Percentiles rank a stretch among this genome's conserved stretches.
phyloP scores from a whole-genome alignment of 768 basidiomycete genomes.

The Pleurotus sapidus region DNA sequence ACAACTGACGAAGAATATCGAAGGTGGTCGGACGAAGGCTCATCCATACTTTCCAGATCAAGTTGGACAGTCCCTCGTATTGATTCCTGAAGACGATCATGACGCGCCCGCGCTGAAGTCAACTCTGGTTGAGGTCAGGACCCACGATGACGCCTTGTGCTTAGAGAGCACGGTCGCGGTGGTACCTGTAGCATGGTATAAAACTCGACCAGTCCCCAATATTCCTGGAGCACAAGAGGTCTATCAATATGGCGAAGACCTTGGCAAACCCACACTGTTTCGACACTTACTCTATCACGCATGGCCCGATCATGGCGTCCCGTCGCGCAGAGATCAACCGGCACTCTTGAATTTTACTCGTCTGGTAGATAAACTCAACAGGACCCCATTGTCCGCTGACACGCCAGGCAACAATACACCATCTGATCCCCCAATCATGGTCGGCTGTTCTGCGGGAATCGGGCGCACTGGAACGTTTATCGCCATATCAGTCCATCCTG shows the following conservation, averaged over 20 bases:
- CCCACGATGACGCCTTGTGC: conserved; percentile 57
- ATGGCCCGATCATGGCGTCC: conserved; percentile 90
- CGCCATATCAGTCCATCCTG: conserved; percentile 73
- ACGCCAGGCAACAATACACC: conserved; percentile 30
- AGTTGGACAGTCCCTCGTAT: conserved; percentile 49
- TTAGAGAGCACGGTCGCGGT: conserved; percentile 60
- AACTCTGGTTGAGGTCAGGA: conserved; percentile 45
- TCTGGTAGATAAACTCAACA: conserved; percentile 65
- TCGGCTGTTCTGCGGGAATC: conserved; percentile 85
- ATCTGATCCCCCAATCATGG: conserved; percentile 71
- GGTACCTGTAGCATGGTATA: conserved; percentile 26
- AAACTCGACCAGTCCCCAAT: background rate
- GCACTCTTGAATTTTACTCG: conserved; percentile 59
- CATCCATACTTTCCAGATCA: conserved; percentile 70
- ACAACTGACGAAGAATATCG: conserved; percentile 75
- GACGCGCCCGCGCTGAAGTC: conserved; percentile 48
- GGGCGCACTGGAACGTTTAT: conserved; percentile 89
- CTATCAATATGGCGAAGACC: conserved; percentile 15
- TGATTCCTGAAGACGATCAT: conserved; percentile 43
- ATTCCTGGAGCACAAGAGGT: conserved; percentile 9
- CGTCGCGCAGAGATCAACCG: conserved; percentile 53
- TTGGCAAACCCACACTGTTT: conserved; percentile 45
- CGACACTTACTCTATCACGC: conserved; percentile 70
- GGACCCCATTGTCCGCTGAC: conserved; percentile 29
- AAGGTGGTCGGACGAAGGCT: conserved; percentile 70